Conservation (phyloP, 192 early-diverging fungal genomes). For the Glomus cerebriforme region DNA sequence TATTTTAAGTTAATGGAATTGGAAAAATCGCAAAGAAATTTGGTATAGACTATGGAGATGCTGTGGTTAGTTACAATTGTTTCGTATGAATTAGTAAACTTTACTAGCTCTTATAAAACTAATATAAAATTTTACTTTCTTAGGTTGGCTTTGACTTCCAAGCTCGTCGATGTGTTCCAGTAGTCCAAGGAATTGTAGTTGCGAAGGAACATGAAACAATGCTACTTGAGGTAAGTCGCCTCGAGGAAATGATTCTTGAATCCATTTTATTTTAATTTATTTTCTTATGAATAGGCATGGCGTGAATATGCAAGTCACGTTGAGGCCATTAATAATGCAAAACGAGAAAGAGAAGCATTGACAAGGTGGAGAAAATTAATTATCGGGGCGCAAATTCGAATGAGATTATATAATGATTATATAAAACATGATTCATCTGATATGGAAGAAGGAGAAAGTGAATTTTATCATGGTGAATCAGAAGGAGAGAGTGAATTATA, state of each 20-base stretch:
- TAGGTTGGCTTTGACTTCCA: conserved; percentile 76
- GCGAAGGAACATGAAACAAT: conserved; percentile 57
- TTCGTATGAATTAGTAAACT: neutral
- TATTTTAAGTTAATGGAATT: conserved; percentile 53
- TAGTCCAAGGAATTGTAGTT: conserved; percentile 71
- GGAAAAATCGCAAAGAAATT: conserved; percentile 70
- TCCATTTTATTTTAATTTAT: conserved; percentile 23
- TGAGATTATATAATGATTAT: conserved; percentile 61
- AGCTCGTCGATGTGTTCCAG: conserved; percentile 58
- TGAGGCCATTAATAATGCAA: conserved; percentile 32
- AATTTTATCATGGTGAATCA: neutral
- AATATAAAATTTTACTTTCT: conserved; percentile 13
- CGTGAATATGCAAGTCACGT: conserved; percentile 35
- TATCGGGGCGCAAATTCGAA: conserved; percentile 48
- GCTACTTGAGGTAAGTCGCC: conserved; percentile 53
- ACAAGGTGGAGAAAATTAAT: conserved; percentile 61
- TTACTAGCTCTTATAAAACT: conserved; percentile 14
- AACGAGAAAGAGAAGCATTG: conserved; percentile 47
- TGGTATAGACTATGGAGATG: conserved; percentile 79
- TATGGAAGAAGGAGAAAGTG: neutral
- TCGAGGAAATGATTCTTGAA: conserved; percentile 21
- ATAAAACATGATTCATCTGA: conserved; percentile 20
- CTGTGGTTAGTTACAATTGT: conserved; percentile 66
- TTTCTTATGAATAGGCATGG: conserved; percentile 35
- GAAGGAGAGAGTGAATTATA: conserved; percentile 18